Conservation (phyloP, 371 early-diverging fungal genomes). For the Apophysomyces ossiformis region DNA sequence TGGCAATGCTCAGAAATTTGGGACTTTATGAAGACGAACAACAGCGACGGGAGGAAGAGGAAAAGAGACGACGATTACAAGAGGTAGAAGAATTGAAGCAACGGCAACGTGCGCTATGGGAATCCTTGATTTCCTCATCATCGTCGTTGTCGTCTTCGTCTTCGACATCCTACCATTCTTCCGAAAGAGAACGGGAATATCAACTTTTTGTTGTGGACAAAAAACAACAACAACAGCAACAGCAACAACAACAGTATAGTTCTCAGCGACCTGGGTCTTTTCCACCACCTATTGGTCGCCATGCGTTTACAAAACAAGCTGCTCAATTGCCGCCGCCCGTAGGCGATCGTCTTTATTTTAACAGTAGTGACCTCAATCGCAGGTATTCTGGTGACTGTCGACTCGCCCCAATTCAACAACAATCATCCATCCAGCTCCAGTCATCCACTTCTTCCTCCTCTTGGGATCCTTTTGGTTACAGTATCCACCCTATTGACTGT, state of each 20-base stretch:
- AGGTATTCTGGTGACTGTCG: constrained; percentile 1
- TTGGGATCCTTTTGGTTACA: constrained; percentile 9
- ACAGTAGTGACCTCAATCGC: constrained; percentile 2
- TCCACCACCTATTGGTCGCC: constrained; percentile 13
- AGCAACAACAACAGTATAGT: background rate
- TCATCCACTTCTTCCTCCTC: background rate
- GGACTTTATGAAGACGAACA: constrained; percentile 26
- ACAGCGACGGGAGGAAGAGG: constrained; percentile 15
- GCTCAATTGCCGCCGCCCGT: background rate
- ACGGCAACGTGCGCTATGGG: constrained; percentile 14
- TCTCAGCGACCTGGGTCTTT: background rate
- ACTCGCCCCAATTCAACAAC: background rate
- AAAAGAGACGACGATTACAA: constrained; percentile 12
- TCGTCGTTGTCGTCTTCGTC: background rate
- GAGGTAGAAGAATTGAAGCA: constrained; percentile 17
- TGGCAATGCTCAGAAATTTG: constrained; percentile 25
- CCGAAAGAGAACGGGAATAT: constrained; percentile 12
- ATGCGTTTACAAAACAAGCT: background rate
- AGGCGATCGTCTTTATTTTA: background rate
- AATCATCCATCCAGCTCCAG: background rate
- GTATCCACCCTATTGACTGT: background rate
- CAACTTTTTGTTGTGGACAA: constrained; percentile 9
- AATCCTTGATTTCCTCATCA: background rate
- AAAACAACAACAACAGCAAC: constrained; percentile 12
- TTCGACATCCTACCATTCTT: constrained; percentile 5